Evolutionary conservation across 1,284 basidiomycete species (phyloP).

Genomic region (Irpex sp.): DNA sequence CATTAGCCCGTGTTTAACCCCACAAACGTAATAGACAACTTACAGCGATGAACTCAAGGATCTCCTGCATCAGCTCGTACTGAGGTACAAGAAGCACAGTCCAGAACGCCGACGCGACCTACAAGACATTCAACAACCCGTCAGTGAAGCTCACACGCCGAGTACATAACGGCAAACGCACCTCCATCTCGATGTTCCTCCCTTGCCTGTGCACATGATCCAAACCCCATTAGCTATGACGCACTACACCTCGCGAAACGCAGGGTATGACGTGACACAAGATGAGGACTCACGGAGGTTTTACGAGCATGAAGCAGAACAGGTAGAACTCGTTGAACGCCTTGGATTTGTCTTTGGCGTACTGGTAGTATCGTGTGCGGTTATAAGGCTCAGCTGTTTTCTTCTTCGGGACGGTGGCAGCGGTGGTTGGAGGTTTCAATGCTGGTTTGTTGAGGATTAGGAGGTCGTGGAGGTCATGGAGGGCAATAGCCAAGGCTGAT

Average conservation of each 20-base stretch:
- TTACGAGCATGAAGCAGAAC: slow-evolving; percentile 69
- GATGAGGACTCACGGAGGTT: slow-evolving; percentile 43
- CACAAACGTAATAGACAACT: slow-evolving; percentile 19
- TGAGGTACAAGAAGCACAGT: slow-evolving; percentile 60
- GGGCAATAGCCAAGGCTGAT: slow-evolving; percentile 41
- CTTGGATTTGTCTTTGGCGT: slow-evolving; percentile 44
- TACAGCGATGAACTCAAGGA: slow-evolving; percentile 64
- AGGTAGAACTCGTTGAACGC: slow-evolving; percentile 63
- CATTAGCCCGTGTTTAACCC: neutral
- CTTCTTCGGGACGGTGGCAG: slow-evolving; percentile 31
- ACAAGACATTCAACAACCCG: neutral
- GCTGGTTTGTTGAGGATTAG: slow-evolving; percentile 48
- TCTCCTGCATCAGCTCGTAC: slow-evolving; percentile 59
- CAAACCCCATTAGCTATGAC: neutral
- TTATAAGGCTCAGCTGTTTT: slow-evolving; percentile 44
- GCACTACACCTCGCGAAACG: neutral
- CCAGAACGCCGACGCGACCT: slow-evolving; percentile 75
- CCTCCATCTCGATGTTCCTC: slow-evolving; percentile 78
- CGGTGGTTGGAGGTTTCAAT: slow-evolving; percentile 16
- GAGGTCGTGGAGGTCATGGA: slow-evolving; percentile 60
- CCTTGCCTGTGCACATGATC: slow-evolving; percentile 42
- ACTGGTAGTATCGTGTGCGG: slow-evolving; percentile 45
- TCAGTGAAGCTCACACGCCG: neutral
- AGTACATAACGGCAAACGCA: slow-evolving; percentile 20
- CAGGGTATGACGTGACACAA: neutral